Evolutionary conservation across 495 filamentous ascomycete genomes (phyloP).

Genomic region (Cladorrhinum samala): DNA sequence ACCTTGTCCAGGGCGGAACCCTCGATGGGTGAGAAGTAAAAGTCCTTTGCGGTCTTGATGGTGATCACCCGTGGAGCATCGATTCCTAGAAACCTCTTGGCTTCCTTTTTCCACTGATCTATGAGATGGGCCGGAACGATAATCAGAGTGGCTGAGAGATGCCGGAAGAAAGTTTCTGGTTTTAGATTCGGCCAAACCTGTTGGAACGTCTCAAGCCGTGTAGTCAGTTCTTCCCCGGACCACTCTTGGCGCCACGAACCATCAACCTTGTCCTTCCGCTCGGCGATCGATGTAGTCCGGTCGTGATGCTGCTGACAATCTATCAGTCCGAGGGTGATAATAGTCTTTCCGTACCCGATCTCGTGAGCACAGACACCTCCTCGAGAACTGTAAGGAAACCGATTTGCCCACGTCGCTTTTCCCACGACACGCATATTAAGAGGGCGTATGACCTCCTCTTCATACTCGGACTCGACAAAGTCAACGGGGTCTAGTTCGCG

Average conservation of each 20-base stretch:
- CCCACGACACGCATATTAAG: slow-evolving; percentile 59
- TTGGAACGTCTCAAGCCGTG: background rate
- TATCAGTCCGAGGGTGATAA: slow-evolving; percentile 61
- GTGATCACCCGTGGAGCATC: slow-evolving; percentile 34
- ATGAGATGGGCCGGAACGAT: slow-evolving; percentile 58
- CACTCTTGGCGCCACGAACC: slow-evolving; percentile 3
- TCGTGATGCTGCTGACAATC: slow-evolving; percentile 39
- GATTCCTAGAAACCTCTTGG: slow-evolving; percentile 47
- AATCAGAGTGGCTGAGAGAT: slow-evolving; percentile 62
- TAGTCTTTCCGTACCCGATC: slow-evolving; percentile 80
- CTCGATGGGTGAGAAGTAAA: slow-evolving; percentile 19
- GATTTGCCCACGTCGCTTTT: slow-evolving; percentile 43
- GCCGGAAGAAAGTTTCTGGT: slow-evolving; percentile 32
- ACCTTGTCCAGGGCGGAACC: slow-evolving; percentile 38
- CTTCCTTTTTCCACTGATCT: slow-evolving; percentile 61
- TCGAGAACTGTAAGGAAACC: slow-evolving; percentile 29
- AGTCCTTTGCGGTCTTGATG: slow-evolving; percentile 32
- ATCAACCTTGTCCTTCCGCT: slow-evolving; percentile 12
- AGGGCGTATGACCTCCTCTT: slow-evolving; percentile 54
- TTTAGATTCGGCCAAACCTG: background rate
- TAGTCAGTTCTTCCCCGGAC: background rate
- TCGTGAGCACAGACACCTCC: slow-evolving; percentile 74
- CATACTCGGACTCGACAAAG: slow-evolving; percentile 61
- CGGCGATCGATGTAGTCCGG: slow-evolving; percentile 3
- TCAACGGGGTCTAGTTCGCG: slow-evolving; percentile 47